A percentile compares a stretch with the other conserved stretches of the same genome.
Evolutionary conservation across 2,329 filamentous ascomycete species (phyloP).

Genomic region (Phoma sp.): DNA sequence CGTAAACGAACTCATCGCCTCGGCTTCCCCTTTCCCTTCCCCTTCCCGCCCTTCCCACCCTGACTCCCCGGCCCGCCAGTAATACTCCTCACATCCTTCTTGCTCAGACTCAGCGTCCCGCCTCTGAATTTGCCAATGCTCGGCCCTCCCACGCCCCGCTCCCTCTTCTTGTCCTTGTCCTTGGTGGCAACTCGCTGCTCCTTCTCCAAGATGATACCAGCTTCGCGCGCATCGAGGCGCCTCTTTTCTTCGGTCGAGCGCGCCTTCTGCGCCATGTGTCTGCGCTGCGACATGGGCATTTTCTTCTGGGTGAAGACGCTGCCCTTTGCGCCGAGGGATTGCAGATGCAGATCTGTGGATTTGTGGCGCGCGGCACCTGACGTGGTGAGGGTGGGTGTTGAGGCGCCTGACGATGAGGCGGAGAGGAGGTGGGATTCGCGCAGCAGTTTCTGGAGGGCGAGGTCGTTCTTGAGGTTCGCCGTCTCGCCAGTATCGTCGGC

Average conservation of each 20-base stretch:
- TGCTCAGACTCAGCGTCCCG: slow-evolving; percentile 80
- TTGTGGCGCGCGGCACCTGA: slow-evolving; percentile 78
- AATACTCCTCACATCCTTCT: slow-evolving; percentile 76
- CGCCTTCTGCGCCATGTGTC: slow-evolving; percentile 79
- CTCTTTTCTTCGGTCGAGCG: slow-evolving; percentile 72
- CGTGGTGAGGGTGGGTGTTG: slow-evolving; percentile 51
- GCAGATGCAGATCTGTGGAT: slow-evolving; percentile 83
- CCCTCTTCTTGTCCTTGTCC: slow-evolving; percentile 59
- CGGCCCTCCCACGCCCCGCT: slow-evolving; percentile 75
- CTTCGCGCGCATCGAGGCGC: slow-evolving; percentile 82
- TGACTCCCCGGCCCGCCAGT: slow-evolving; percentile 58
- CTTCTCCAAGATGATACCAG: slow-evolving; percentile 85
- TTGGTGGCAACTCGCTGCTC: slow-evolving; percentile 53
- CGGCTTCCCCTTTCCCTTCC: slow-evolving; percentile 18
- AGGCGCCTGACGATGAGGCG: slow-evolving; percentile 56
- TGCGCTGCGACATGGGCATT: slow-evolving; percentile 88
- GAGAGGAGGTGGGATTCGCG: slow-evolving; percentile 88
- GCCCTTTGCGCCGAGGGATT: slow-evolving; percentile 77
- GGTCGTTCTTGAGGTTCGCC: slow-evolving; percentile 83
- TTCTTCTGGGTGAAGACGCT: slow-evolving; percentile 80
- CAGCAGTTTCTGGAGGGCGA: slow-evolving; percentile 88
- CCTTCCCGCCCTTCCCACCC: slow-evolving; percentile 22
- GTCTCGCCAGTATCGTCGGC: slow-evolving; percentile 64
- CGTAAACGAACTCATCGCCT: too few species aligned
- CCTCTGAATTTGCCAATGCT: slow-evolving; percentile 81